Conservation (phyloP, 2,329 filamentous ascomycete species). For the Mycosphaerella arachidis region DNA sequence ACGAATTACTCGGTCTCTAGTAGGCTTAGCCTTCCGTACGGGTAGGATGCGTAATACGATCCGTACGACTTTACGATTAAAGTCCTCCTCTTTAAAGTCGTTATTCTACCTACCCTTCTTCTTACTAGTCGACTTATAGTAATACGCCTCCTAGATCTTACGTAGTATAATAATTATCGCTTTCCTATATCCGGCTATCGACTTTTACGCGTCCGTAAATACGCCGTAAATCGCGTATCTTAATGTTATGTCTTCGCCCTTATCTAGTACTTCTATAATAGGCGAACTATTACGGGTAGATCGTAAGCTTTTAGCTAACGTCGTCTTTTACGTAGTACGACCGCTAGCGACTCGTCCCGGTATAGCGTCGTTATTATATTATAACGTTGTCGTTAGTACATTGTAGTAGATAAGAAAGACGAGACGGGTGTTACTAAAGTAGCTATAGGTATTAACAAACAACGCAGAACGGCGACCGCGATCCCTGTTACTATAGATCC, state of each 20-base stretch:
- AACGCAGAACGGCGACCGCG: not conserved
- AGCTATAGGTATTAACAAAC: not conserved
- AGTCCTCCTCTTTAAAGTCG: constrained; percentile 77
- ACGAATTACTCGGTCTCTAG: constrained; percentile 77
- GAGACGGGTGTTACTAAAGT: too few relatives aligned
- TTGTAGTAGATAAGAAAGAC: not conserved
- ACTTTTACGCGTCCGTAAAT: constrained; percentile 69
- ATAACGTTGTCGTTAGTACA: constrained; percentile 1
- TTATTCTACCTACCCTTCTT: constrained; percentile 54
- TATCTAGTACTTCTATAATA: constrained; percentile 56
- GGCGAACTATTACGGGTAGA: constrained; percentile 28
- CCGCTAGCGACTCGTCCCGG: constrained; percentile 31
- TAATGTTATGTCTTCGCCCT: constrained; percentile 65
- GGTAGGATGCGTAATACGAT: constrained; percentile 78
- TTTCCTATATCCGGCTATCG: constrained; percentile 85
- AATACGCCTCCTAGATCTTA: constrained; percentile 84
- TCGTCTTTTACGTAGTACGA: constrained; percentile 16
- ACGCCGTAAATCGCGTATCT: constrained; percentile 65
- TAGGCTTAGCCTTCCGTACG: constrained; percentile 86
- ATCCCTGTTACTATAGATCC: not conserved
- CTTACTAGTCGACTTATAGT: constrained; percentile 48
- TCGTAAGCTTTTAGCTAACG: constrained; percentile 19
- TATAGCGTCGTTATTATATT: constrained; percentile 41
- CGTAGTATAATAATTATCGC: constrained; percentile 79
- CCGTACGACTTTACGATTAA: constrained; percentile 78